Base-by-base conservation (phyloP, 2,329 filamentous ascomycete species). In the Zasmidium citrigriseum region DNA sequence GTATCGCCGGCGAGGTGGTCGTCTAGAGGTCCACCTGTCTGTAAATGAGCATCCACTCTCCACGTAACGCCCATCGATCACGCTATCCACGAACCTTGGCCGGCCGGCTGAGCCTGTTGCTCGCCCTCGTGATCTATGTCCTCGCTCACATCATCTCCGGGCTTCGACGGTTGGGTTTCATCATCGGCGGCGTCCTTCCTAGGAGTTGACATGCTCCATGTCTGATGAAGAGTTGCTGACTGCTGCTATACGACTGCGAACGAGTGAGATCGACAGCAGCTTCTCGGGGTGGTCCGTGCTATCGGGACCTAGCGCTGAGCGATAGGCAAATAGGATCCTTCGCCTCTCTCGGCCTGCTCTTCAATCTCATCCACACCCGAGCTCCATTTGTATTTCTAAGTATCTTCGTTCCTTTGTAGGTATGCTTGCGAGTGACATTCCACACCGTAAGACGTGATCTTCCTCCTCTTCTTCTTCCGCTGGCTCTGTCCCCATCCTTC, bases 131-230 rank as follows among this genome's bases (percentile, higher is more conserved):
- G 46, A 22, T 52, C 25, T 47, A 23, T 18, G 9, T 45, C 2
- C 18, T 51, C 25, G 20, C 55, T 22, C 48, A 46, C 18, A 21
- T 49, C 27, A 16, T 34, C 11, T 29, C 34, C 20, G 41, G 27
- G 5, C 27, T 5, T 24, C 20, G 5, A 12, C 11, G 24, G 25
- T 22, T 21, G 29, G 23, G 10, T 24, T 38, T 21, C 24, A 21
- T 46, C 47, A 21, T 51, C 34, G n/a, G 50, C 51, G 24, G 34
- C 5, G 5, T 10, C 12, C 18, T 46, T 16, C 22, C 9, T 49
- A 9, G 51, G 41, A 16, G 20, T 46, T 52, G 55, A 59, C 57
- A 59, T 59, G n/a, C 52, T 59, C 52, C 52, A 59, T 59, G 27
- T 49, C 44, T n/a, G 18, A 29, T 9, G 55, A 14, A 47, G 41